Base-by-base conservation (phyloP, 2,329 filamentous ascomycete species). In the Fusarium xylarioides region DNA sequence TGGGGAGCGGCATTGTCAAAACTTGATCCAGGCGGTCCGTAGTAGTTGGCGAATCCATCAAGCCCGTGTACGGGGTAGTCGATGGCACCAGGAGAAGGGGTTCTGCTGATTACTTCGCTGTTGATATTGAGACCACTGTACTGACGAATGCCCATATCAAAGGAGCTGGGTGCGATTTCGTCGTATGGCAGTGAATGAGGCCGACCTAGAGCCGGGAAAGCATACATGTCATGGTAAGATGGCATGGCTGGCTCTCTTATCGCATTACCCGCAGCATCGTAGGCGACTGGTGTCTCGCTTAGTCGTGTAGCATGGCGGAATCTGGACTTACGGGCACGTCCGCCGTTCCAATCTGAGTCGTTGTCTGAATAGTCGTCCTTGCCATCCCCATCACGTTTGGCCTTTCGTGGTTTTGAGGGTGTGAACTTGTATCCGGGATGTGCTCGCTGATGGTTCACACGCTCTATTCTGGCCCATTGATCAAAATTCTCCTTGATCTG, bases 401-500 rank as follows among this genome's bases (percentile, higher is more conserved):
- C 47, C 70, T 83, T 84, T 71, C 85, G 85, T 50, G 83, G 82
- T 34, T 96, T 97, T 77, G 92, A 91, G 4, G 95, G 95, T 5
- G 93, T 92, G 83, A 98, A 99, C 82, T 97, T 98, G 86, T 98
- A 99, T 46, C 91, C 90, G 0, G 96, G 96, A 75, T 97, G 94
- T 5, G 95, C 95, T 59, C 89, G 88, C 61, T 92, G 90, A 81
- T 98, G 95, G 81, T 97, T 97, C 75, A 91, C 87, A 49, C 95
- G 90, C 82, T 98, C 96, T 26, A 93, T 87, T 77, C 89, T 90
- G 28, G 96, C 94, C 85, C 93, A 91, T 21, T 90, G 86, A 79
- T 93, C 93, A 84, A 94, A 99, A 76, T 92, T 87, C 26, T 91
- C 88, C 62, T 92, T 90, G 66, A 98, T 82, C 47, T 89, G 86